phyloP scores from a whole-genome alignment of 768 basidiomycete genomes.

The Pleurotus citrinopileatus region DNA sequence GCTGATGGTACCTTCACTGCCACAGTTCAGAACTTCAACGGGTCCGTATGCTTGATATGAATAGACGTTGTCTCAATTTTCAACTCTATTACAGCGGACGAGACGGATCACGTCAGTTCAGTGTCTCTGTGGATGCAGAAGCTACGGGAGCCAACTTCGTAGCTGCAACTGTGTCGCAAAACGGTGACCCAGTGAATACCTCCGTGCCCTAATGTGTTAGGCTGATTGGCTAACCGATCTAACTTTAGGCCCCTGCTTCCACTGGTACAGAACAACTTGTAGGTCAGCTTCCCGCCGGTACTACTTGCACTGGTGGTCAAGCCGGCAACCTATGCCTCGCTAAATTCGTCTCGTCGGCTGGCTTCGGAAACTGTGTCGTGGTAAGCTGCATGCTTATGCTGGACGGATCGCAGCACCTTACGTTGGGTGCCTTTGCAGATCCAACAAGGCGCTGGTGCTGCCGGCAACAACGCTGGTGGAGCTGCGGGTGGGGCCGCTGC shows the following conservation, averaged over 20 bases:
- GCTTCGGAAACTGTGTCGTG: slow-evolving; percentile 55
- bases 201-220: neutral
- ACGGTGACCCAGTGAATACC: slow-evolving; percentile 44
- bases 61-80: neutral
- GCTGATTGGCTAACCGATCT: neutral
- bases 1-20: slow-evolving; percentile 40
- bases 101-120: slow-evolving; percentile 48
- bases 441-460: slow-evolving; percentile 10
- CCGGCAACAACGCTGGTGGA: slow-evolving; percentile 8
- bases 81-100: slow-evolving; percentile 25
- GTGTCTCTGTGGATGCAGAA: slow-evolving; percentile 43
- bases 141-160: slow-evolving; percentile 37
- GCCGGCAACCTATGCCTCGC: slow-evolving; percentile 45
- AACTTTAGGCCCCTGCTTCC: slow-evolving; percentile 32
- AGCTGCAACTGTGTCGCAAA: slow-evolving; percentile 35
- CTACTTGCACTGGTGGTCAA: slow-evolving; percentile 48
- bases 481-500: slow-evolving; percentile 13
- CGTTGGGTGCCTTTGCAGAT: neutral
- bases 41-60: slow-evolving; percentile 26
- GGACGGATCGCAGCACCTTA: neutral
- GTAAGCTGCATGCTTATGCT: slow-evolving; percentile 19
- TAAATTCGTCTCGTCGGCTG: slow-evolving; percentile 44
- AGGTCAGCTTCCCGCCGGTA: slow-evolving; percentile 45
- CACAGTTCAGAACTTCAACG: slow-evolving; percentile 44
- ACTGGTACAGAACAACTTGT: slow-evolving; percentile 37